A percentile compares a stretch with the other conserved stretches of the same genome.
Conservation (phyloP, 2,329 filamentous ascomycete genomes). For the Hypoxylon rubiginosum region DNA sequence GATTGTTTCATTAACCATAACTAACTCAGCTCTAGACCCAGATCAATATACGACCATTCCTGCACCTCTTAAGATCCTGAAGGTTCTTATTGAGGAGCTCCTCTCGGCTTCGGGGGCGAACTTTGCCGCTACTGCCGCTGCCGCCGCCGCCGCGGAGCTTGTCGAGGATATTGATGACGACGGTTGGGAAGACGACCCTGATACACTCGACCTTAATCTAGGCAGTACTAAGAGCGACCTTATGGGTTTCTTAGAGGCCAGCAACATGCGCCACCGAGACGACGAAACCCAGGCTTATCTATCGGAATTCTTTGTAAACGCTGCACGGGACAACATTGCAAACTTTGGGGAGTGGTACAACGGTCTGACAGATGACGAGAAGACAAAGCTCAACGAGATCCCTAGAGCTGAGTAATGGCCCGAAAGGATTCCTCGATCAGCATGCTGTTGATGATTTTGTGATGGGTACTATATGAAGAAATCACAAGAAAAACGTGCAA, state of each 20-base stretch:
- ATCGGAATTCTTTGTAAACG: conserved; percentile 80
- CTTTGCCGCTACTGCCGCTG: conserved; percentile 71
- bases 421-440: background rate
- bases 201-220: conserved; percentile 81
- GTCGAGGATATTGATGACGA: conserved; percentile 78
- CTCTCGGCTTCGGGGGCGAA: conserved; percentile 80
- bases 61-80: conserved; percentile 93
- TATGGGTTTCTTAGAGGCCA: conserved; percentile 79
- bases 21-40: conserved; percentile 70
- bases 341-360: conserved; percentile 70
- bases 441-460: conserved; percentile 7
- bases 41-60: conserved; percentile 91
- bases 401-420: conserved; percentile 48
- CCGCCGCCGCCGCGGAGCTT: conserved; percentile 70
- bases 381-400: conserved; percentile 68
- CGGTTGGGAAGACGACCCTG: conserved; percentile 89
- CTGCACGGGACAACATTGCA: conserved; percentile 68
- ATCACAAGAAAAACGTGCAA: background rate
- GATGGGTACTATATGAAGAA: background rate
- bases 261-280: conserved; percentile 76
- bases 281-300: conserved; percentile 92
- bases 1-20: conserved; percentile 29
- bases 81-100: conserved; percentile 94
- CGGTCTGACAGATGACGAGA: conserved; percentile 68
- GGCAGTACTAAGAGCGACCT: conserved; percentile 79